Base-by-base conservation (phyloP, 2,329 filamentous ascomycete genomes). In the Neofusicoccum cordaticola region DNA sequence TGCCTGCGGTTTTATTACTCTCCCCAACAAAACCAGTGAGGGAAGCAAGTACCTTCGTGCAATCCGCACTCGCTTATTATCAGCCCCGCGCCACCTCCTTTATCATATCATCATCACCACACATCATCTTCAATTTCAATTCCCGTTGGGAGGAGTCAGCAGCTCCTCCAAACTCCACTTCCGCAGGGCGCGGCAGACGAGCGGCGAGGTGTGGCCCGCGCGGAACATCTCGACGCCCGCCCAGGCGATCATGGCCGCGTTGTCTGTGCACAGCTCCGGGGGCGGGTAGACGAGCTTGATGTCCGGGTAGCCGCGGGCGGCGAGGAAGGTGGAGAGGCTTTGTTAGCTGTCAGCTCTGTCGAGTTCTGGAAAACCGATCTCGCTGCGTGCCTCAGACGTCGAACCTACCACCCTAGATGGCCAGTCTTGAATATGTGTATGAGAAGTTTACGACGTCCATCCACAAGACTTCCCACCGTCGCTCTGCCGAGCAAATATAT, bases 241-340 rank as follows among this genome's bases (percentile, higher is more conserved):
- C 94, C 95, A 98, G 1, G 90, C 94, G 74, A 98, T 93, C 95
- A 99, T 99, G 53, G 93, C 92, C 12, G 95, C 95, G 77, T 99
- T 98, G 73, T 99, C 95, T 0, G 92, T 97, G 74, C 95, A 98
- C 62, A 94, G 82, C 47, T 83, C 81, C 9, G 86, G 77, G 2
- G 93, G 93, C n/a, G 95, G 94, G 63, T 90, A 90, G 35, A 89
- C 78, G 7, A 97, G 76, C 11, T 82, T 71, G 34, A 96, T 75
- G 68, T 86, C 70, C 0, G 74, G 72, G 72, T 87, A 89, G 0
- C 91, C 91, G 48, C 90, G 85, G n/a, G 82, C 84, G 68, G 89
- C 84, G 47, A 97, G 79, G 58, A 82, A 85, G n/a, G 75, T 76
- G 1, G 81, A 78, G 2, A 86, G 77, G 63, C 76, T 77, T 39